Conservation (phyloP, 2,329 filamentous ascomycete species). For the Fusarium xylarioides region DNA sequence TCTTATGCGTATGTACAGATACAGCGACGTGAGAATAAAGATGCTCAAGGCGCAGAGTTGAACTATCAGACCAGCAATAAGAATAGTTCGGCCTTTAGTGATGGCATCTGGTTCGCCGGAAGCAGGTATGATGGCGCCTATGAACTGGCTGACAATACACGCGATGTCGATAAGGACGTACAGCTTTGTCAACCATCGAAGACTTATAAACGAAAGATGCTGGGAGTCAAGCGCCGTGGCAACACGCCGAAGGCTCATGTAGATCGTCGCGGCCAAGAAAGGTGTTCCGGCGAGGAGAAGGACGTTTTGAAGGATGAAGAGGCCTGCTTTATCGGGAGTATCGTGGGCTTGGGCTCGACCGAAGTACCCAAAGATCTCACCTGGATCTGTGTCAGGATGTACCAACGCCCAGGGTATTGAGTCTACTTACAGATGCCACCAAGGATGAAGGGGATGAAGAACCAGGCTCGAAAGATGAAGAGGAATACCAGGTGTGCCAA, state of each 20-base stretch:
- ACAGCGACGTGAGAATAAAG: neutral
- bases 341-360: neutral
- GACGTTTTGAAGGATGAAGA: conserved; percentile 4
- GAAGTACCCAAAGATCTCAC: conserved; percentile 8
- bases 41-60: neutral
- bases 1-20: neutral
- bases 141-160: conserved; percentile 6
- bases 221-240: conserved; percentile 2
- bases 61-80: conserved; percentile 2
- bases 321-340: neutral
- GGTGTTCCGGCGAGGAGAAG: conserved; percentile 12
- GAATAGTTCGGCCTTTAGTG: neutral
- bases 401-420: accelerated
- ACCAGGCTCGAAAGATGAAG: conserved; percentile 8
- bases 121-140: conserved; percentile 16
- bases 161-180: neutral
- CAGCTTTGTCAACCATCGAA: conserved; percentile 5
- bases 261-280: conserved; percentile 22
- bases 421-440: conserved; percentile 9
- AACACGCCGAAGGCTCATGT: conserved; percentile 14
- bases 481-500: neutral
- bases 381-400: neutral
- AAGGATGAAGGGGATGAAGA: conserved; percentile 12
- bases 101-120: conserved; percentile 1
- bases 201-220: neutral